phyloP scores from a whole-genome alignment of 768 basidiomycete genomes.

The Gloeostereum incarnatum region DNA sequence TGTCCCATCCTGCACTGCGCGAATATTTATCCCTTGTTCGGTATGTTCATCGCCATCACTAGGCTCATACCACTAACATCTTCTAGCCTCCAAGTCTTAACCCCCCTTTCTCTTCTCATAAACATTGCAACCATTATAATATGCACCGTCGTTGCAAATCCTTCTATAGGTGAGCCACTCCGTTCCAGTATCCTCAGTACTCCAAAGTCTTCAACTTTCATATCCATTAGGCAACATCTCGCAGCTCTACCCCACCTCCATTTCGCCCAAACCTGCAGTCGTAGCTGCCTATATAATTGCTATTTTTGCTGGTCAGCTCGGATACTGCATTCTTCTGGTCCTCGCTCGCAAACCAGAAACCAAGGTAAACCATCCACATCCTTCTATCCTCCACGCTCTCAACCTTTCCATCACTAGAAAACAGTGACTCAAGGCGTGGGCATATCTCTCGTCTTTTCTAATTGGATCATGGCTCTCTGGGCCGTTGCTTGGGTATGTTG shows the following conservation, averaged over 20 bases:
- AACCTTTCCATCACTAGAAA: constrained; percentile 24
- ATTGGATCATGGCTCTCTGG: constrained; percentile 77
- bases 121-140: constrained; percentile 66
- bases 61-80: not conserved
- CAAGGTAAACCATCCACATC: constrained; percentile 35
- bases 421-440: constrained; percentile 78
- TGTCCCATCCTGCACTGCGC: constrained; percentile 47
- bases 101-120: constrained; percentile 76
- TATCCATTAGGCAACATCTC: constrained; percentile 34
- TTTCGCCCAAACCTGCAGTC: constrained; percentile 55
- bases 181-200: too few species aligned
- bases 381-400: constrained; percentile 1
- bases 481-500: constrained; percentile 61
- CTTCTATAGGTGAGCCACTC: constrained; percentile 41
- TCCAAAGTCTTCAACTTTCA: not conserved
- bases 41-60: constrained; percentile 14
- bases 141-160: constrained; percentile 58
- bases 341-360: constrained; percentile 68
- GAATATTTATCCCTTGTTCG: constrained; percentile 62
- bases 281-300: constrained; percentile 52
- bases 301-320: constrained; percentile 62
- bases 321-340: constrained; percentile 76
- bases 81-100: constrained; percentile 70
- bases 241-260: constrained; percentile 49
- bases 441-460: constrained; percentile 62